These are phyloP conservation scores for Phytopythium vexans DNA, from an alignment of 352 stramenopile species.

Conservation along the genomic window DNA sequence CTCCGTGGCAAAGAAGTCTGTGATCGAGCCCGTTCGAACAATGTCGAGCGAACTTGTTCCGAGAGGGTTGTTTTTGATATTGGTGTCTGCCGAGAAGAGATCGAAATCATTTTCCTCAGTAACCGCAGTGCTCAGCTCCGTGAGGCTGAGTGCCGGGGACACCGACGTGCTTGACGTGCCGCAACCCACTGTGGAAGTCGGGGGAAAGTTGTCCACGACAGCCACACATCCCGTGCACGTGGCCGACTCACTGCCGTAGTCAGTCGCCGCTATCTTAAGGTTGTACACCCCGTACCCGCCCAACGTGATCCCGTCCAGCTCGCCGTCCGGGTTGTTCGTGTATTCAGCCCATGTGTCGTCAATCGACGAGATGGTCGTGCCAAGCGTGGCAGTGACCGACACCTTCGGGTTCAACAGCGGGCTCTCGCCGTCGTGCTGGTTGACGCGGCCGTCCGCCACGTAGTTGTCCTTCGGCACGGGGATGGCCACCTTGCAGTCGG, in stretches of 20 bases:
- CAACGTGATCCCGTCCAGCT: neutral
- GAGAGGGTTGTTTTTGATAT: too few relatives aligned
- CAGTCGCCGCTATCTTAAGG: neutral
- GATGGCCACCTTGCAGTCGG: neutral
- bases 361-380: neutral
- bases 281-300: neutral
- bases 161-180: too few relatives aligned
- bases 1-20: too few relatives aligned
- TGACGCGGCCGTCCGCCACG: slow-evolving; percentile 10
- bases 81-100: too few relatives aligned
- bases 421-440: slow-evolving; percentile 7
- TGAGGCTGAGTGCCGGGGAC: too few relatives aligned
- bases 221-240: slow-evolving; percentile 1
- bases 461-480: slow-evolving; percentile 18
- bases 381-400: neutral
- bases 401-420: neutral
- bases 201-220: neutral
- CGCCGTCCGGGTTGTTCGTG: neutral
- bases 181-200: neutral
- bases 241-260: neutral
- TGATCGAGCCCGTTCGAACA: too few relatives aligned
- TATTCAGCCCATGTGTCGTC: neutral
- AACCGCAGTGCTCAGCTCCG: too few relatives aligned
- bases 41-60: too few relatives aligned
- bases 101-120: too few relatives aligned